phyloP scores from a whole-genome alignment of 768 basidiomycete species.

The Hebeloma cylindrosporum region DNA sequence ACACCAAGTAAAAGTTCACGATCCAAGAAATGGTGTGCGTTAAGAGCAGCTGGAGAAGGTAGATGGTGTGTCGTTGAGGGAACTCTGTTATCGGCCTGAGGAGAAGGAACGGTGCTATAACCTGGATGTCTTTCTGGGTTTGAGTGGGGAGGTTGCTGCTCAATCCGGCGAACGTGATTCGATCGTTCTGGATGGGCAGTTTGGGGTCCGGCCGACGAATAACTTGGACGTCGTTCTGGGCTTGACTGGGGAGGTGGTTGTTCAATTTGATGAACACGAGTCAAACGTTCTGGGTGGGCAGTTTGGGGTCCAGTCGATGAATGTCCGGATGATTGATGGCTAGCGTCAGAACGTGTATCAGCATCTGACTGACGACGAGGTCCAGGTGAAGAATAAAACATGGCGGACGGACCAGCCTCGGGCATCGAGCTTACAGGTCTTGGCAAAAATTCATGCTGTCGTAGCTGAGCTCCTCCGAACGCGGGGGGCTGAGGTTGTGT shows the following conservation, averaged over 20 bases:
- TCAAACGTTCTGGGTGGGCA: neutral
- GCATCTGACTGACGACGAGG: slow-evolving; percentile 17
- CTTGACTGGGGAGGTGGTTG: neutral
- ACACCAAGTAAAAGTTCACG: slow-evolving; percentile 56
- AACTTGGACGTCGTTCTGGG: too few relatives aligned
- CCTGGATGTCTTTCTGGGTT: neutral
- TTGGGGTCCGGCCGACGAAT: slow-evolving; percentile 9
- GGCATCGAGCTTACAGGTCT: neutral
- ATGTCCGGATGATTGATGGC: slow-evolving; percentile 18
- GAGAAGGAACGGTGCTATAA: slow-evolving; percentile 2
- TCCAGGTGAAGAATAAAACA: slow-evolving; percentile 15
- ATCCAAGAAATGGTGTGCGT: slow-evolving; percentile 55
- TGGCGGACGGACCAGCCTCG: neutral
- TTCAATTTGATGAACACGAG: neutral
- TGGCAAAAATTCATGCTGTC: neutral
- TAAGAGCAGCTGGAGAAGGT: slow-evolving; percentile 25
- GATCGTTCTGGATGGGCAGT: neutral
- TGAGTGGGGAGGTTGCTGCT: neutral
- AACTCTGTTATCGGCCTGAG: neutral
- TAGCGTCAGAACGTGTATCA: slow-evolving; percentile 19
- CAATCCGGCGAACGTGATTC: neutral
- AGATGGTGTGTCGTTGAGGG: neutral
- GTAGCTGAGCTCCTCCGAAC: neutral
- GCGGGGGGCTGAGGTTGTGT: too few relatives aligned
- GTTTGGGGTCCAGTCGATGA: slow-evolving; percentile 9